phyloP scores from a whole-genome alignment of 73 alveolate species.

The Tetrahymena borealis region DNA sequence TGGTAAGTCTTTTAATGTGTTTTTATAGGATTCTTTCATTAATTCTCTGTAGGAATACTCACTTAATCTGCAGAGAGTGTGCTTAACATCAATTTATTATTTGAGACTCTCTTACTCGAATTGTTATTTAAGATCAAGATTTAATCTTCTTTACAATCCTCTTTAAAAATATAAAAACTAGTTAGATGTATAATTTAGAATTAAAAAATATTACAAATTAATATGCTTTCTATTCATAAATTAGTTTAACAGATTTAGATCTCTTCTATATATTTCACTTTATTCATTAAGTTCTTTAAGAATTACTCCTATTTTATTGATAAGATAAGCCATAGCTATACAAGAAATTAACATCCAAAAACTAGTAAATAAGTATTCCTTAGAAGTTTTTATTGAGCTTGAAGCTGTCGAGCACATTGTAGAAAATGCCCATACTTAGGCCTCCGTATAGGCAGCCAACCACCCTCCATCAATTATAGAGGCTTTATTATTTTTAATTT shows the following conservation, averaged over 20 bases:
- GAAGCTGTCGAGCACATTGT: neutral
- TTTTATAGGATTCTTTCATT: no score
- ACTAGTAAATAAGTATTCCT: neutral
- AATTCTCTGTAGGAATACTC: no score
- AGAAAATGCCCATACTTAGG: neutral
- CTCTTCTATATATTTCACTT: neutral
- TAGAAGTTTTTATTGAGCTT: neutral
- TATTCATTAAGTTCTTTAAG: neutral
- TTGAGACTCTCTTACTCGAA: no score
- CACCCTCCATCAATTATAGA: neutral
- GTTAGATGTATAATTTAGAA: no score
- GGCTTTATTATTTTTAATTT: neutral
- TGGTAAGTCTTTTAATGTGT: no score
- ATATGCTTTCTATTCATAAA: neutral
- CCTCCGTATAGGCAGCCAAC: neutral
- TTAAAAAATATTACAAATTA: neutral
- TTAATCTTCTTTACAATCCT: no score
- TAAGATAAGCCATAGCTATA: neutral
- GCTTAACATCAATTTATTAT: no score
- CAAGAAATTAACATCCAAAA: neutral
- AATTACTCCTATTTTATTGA: neutral
- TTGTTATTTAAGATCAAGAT: no score
- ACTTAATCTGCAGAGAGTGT: no score
- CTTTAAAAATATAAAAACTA: no score
- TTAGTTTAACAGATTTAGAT: neutral